These are phyloP conservation scores for Camelina neglecta DNA, from an alignment of 345 rosid species.

Conservation along the genomic window DNA sequence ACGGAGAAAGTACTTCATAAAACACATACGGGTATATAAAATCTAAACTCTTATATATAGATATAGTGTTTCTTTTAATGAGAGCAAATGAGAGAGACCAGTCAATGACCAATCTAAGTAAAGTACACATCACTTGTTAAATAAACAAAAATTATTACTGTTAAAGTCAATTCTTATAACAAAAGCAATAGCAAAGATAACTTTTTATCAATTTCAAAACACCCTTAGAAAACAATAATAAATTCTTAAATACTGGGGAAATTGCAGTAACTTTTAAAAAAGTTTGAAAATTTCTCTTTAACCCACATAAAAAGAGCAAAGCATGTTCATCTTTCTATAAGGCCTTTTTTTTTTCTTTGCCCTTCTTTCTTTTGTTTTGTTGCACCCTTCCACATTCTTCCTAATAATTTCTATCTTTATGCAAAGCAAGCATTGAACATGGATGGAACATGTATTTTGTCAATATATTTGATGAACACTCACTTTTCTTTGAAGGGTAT, in stretches of 20 bases:
- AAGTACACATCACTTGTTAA: conserved; percentile 36
- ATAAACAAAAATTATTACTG: conserved; percentile 18
- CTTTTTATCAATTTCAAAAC: conserved; percentile 37
- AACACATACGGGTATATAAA: background rate
- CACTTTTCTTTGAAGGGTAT: background rate
- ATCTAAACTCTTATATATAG: background rate
- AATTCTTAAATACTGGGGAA: conserved; percentile 7
- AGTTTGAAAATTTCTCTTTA: conserved; percentile 32
- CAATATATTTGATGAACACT: conserved; percentile 12
- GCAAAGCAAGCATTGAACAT: conserved; percentile 29
- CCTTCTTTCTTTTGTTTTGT: conserved; percentile 29
- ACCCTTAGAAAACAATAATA: background rate
- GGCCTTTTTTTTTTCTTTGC: conserved; percentile 26
- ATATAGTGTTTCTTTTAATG: conserved; percentile 21
- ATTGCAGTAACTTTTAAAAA: conserved; percentile 27
- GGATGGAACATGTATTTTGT: conserved; percentile 6
- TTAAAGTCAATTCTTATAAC: conserved; percentile 40
- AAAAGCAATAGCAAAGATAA: conserved; percentile 38
- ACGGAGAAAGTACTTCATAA: background rate
- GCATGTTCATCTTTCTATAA: conserved; percentile 35
- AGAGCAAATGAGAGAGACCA: conserved; percentile 34
- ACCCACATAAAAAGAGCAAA: conserved; percentile 33
- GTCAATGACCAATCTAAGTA: conserved; percentile 35
- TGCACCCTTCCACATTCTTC: background rate
- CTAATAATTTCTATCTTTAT: conserved; percentile 31